Evolutionary conservation across 129 eudicot species (phyloP), one percentile per base, ranked within the genome.

Genomic region (Tagetes erecta): DNA sequence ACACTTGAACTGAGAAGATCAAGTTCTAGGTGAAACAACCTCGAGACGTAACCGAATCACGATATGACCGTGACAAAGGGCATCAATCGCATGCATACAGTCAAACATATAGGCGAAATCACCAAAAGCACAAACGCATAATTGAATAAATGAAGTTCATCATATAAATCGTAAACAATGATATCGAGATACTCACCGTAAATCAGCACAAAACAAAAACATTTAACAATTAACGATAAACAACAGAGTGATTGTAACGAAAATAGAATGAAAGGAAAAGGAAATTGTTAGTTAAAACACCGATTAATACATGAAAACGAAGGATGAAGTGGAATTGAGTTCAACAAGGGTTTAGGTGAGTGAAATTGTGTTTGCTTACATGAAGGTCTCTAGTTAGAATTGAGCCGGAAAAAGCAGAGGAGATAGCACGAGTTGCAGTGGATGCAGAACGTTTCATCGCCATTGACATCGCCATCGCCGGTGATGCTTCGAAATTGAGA

Each of bases 391-490:
- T 80, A 50, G 87, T 30, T 27, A 81, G 55, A 57, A 82, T 31
- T 8, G 92, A 84, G 64, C 53, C 37, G 33, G 87, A 63, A 64
- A 10, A 73, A 2, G 84, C 39, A 44, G 88, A 71, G 55, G 84
- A 69, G 35, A 81, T 30, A 64, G 88, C 83, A 38, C 89, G 91
- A 73, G 80, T 44, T 40, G 95, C 96, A 71, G 91, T 68, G 2
- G 81, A 44, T 68, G 89, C 91, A 56, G 75, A 96, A 52, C 96
- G 96, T 68, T 68, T 94, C 87, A 90, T 84, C 81, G 92, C 89
- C 91, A 90, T 78, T 9, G 73, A 37, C 73, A 73, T 70, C 70
- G 70, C 59, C 79, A 59, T 73, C 55, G 75, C 55, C 74, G 53
- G 76, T 6, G 57, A 6, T 80, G 7, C 20, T 80, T 71, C 39